These are phyloP conservation scores for Pseudoscleropodium purum DNA, from an alignment of 225 moss, liverwort and hornwort species.

Conservation along the genomic window DNA sequence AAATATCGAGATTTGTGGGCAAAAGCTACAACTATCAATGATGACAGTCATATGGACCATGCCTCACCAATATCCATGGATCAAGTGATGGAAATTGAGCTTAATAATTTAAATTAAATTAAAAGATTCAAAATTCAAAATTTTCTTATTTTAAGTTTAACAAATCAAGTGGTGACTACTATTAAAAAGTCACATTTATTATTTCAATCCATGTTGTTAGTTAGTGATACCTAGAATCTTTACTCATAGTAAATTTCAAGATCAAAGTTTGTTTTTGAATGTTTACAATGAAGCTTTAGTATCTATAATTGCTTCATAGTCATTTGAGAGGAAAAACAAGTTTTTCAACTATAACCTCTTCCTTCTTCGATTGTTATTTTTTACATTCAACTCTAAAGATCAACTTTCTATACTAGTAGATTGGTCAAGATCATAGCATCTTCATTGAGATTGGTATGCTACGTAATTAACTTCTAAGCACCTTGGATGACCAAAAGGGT, in stretches of 20 bases:
- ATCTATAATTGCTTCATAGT: neutral
- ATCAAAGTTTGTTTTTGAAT: neutral
- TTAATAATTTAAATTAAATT: neutral
- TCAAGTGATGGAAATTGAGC: neutral
- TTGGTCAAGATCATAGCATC: fast-evolving
- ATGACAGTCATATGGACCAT: neutral
- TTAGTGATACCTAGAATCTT: neutral
- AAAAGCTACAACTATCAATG: neutral
- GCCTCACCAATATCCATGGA: neutral
- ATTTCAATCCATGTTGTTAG: neutral
- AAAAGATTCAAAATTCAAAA: too few species aligned
- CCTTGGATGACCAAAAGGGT: too few species aligned
- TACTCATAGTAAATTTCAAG: too few species aligned
- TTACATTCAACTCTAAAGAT: neutral
- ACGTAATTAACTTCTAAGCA: fast-evolving
- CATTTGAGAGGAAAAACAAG: neutral
- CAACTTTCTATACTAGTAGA: too few species aligned
- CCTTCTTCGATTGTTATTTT: neutral
- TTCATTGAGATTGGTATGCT: too few species aligned
- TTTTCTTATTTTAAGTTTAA: neutral
- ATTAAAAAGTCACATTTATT: neutral
- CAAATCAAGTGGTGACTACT: neutral
- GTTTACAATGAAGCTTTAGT: neutral
- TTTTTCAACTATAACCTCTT: neutral
- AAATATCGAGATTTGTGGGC: slow-evolving; percentile 25